Evolutionary conservation across 306 rosid species (phyloP).

Genomic region (Glycine soja): DNA sequence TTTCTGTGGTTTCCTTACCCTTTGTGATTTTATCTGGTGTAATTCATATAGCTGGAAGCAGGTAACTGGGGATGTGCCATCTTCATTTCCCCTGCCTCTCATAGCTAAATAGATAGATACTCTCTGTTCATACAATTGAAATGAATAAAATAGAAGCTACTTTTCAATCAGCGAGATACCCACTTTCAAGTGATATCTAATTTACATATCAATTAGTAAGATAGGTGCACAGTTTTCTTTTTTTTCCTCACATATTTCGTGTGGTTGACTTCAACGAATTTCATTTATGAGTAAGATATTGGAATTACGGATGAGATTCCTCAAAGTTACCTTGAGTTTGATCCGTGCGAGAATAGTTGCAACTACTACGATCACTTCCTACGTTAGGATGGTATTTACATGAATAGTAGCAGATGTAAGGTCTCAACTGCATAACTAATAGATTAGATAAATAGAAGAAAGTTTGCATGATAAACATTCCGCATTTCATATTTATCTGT

Average conservation of each 20-base stretch:
- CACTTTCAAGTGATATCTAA: not conserved
- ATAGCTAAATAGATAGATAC: not conserved
- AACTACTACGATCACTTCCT: not conserved
- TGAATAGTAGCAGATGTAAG: not conserved
- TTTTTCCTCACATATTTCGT: not conserved
- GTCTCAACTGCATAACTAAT: not conserved
- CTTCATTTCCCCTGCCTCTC: not conserved
- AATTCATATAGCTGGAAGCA: not conserved
- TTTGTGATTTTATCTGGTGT: not conserved
- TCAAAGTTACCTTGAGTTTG: not conserved
- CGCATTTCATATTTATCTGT: not conserved
- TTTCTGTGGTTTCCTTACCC: not conserved
- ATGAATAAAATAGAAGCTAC: not conserved
- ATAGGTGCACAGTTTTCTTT: not conserved
- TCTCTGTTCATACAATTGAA: not conserved
- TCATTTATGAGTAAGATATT: not conserved
- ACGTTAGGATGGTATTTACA: not conserved
- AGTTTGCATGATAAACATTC: not conserved
- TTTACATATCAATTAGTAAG: not conserved
- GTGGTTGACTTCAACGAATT: not conserved
- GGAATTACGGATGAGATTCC: not conserved
- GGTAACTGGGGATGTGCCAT: not conserved
- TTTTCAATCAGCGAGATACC: not conserved
- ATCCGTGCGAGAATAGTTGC: not conserved
- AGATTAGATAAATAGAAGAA: not conserved